These are phyloP conservation scores for Geosmithia morbida DNA, from an alignment of 2,329 filamentous ascomycete genomes.

Conservation along the genomic window DNA sequence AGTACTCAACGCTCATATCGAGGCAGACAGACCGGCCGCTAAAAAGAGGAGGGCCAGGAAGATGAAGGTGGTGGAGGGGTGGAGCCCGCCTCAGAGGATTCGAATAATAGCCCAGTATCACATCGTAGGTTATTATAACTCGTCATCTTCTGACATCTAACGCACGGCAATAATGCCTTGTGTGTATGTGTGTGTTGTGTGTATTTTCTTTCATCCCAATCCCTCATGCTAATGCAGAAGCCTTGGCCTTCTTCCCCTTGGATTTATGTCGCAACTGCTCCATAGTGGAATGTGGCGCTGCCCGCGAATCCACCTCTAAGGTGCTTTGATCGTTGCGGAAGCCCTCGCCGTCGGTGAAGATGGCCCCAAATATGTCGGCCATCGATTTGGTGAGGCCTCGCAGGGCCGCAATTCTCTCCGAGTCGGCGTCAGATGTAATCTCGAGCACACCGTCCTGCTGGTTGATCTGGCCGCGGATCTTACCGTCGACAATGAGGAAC, in stretches of 20 bases:
- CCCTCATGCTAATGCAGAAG: background rate
- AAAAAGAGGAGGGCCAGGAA: too few species aligned
- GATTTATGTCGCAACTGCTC: background rate
- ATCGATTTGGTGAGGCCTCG: constrained; percentile 59
- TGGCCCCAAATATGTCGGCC: constrained; percentile 49
- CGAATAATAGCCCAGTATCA: too few species aligned
- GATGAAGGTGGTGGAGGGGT: too few species aligned
- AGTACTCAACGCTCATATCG: too few species aligned
- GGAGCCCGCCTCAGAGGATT: too few species aligned
- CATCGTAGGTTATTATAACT: too few species aligned
- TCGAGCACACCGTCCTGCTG: constrained; percentile 74
- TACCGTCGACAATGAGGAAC: constrained; percentile 82
- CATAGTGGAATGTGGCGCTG: background rate
- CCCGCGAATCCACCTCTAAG: background rate
- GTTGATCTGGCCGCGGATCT: constrained; percentile 78
- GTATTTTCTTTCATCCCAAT: too few species aligned
- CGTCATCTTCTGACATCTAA: too few species aligned
- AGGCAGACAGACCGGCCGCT: too few species aligned
- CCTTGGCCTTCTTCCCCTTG: constrained; percentile 1
- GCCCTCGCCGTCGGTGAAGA: constrained; percentile 69
- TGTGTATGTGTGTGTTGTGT: too few species aligned
- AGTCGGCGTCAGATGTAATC: constrained; percentile 61
- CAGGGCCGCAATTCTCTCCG: constrained; percentile 60
- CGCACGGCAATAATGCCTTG: too few species aligned
- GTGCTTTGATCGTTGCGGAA: constrained; percentile 27